A percentile compares a stretch with the other conserved stretches of the same genome.
These are phyloP conservation scores for Pugionium cornutum DNA, from an alignment of 345 rosid genomes.

Conservation along the genomic window DNA sequence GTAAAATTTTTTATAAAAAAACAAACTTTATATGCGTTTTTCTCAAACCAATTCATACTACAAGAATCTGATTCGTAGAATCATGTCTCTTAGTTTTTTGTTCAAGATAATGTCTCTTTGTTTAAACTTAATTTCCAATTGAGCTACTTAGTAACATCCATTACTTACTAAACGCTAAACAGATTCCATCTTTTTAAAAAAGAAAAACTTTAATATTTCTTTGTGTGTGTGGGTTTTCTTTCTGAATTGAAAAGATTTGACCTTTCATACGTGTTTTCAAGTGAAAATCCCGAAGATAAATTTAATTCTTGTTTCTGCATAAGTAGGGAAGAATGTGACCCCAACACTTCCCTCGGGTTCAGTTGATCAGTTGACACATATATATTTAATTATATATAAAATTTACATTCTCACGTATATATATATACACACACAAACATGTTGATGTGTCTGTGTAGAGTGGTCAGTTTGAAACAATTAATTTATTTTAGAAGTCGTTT, in stretches of 20 bases:
- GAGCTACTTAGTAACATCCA: too few relatives aligned
- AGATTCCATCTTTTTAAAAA: too few relatives aligned
- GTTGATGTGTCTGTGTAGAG: constrained; percentile 14
- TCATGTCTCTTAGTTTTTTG: background rate
- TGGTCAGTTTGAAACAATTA: constrained; percentile 22
- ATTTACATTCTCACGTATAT: background rate
- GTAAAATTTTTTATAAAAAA: too few relatives aligned
- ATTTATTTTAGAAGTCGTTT: constrained; percentile 12
- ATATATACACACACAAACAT: constrained; percentile 14
- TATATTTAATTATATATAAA: too few relatives aligned
- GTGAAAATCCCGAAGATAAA: background rate
- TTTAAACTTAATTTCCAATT: too few relatives aligned
- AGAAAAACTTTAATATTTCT: background rate
- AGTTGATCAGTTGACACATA: constrained; percentile 5
- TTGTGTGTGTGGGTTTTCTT: constrained; percentile 6
- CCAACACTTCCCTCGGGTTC: background rate
- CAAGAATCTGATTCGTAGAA: too few relatives aligned
- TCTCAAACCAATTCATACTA: background rate
- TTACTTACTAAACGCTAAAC: too few relatives aligned
- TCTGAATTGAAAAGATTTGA: constrained; percentile 36
- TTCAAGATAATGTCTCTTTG: too few relatives aligned
- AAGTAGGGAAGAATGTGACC: background rate
- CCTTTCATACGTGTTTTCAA: constrained; percentile 32
- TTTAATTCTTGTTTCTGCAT: too few relatives aligned
- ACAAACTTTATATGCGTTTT: background rate